A percentile compares a stretch with the other conserved stretches of the same genome.
phyloP scores from a whole-genome alignment of 306 rosid genomes.

The Senna tora region DNA sequence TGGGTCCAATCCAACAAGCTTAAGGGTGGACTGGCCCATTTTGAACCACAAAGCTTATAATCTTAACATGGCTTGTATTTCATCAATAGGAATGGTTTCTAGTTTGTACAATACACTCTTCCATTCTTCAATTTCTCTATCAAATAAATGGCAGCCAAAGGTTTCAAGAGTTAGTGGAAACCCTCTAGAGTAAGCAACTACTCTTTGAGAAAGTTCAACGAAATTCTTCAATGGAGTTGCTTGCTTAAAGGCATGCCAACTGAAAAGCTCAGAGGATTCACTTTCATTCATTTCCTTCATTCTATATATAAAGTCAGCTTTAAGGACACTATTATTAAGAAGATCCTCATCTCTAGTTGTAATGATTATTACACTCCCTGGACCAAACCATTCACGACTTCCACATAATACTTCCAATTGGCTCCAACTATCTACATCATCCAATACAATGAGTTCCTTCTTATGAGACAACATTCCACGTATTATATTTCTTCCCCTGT shows the following conservation, averaged over 20 bases:
- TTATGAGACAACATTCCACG: background rate
- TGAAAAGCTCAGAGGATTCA: conserved; percentile 4
- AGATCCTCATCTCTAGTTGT: background rate
- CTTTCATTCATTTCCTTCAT: background rate
- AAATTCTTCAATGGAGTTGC: background rate
- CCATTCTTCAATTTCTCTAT: conserved; percentile 18
- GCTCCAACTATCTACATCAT: background rate
- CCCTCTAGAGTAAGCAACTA: conserved; percentile 14
- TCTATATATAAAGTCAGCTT: background rate
- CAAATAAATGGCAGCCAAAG: conserved; percentile 30
- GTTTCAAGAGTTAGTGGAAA: conserved; percentile 39
- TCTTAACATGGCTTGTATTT: conserved; percentile 26
- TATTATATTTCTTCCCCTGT: background rate
- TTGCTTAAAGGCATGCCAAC: conserved; percentile 31
- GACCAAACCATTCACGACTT: background rate
- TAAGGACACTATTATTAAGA: background rate
- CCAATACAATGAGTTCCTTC: background rate
- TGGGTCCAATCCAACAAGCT: too few relatives aligned
- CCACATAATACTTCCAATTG: background rate
- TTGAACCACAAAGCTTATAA: conserved; percentile 36
- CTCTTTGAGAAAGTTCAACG: background rate
- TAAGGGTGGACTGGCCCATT: too few relatives aligned
- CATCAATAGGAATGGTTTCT: conserved; percentile 15
- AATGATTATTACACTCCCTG: background rate
- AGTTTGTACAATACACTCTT: conserved; percentile 27